These are phyloP conservation scores for Ophiostoma quercus DNA, from an alignment of 2,329 filamentous ascomycete species.

Conservation along the genomic window DNA sequence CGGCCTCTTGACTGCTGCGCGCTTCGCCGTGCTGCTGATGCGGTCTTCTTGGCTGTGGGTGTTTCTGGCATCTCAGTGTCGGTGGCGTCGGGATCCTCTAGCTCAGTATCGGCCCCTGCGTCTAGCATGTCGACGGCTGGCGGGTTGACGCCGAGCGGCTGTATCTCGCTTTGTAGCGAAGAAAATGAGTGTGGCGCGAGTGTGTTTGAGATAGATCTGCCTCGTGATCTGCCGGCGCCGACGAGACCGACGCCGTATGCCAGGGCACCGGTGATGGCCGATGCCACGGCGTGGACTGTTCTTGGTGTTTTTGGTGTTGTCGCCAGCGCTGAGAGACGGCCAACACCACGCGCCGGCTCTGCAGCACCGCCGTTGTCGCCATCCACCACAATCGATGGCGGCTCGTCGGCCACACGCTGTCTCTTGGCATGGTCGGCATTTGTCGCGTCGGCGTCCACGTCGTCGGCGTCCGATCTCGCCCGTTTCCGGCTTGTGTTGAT, in stretches of 20 bases:
- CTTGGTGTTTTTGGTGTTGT: constrained; percentile 28
- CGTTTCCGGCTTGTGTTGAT: constrained; percentile 21
- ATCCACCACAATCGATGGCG: not conserved
- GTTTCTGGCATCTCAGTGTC: constrained; percentile 2
- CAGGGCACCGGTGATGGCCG: constrained; percentile 26
- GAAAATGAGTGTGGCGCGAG: constrained; percentile 11
- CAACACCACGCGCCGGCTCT: not conserved
- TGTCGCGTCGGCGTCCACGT: constrained; percentile 12
- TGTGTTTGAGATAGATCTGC: not conserved
- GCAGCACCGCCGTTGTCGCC: not conserved
- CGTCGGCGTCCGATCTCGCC: constrained; percentile 20
- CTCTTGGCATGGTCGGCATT: constrained; percentile 10
- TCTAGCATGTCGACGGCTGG: not conserved
- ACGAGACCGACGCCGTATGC: constrained; percentile 19
- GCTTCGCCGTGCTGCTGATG: not conserved
- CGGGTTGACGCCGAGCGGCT: not conserved
- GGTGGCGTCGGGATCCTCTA: not conserved
- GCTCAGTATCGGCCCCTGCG: not conserved
- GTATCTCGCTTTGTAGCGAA: not conserved
- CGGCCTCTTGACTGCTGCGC: not conserved
- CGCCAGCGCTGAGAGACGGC: not conserved
- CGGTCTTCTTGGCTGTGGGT: not conserved
- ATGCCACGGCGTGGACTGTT: constrained; percentile 27
- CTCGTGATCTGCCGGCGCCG: not conserved
- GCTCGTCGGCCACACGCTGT: constrained; percentile 14